These are phyloP conservation scores for Epichloe sylvatica DNA, from an alignment of 2,329 filamentous ascomycete species.

Conservation along the genomic window DNA sequence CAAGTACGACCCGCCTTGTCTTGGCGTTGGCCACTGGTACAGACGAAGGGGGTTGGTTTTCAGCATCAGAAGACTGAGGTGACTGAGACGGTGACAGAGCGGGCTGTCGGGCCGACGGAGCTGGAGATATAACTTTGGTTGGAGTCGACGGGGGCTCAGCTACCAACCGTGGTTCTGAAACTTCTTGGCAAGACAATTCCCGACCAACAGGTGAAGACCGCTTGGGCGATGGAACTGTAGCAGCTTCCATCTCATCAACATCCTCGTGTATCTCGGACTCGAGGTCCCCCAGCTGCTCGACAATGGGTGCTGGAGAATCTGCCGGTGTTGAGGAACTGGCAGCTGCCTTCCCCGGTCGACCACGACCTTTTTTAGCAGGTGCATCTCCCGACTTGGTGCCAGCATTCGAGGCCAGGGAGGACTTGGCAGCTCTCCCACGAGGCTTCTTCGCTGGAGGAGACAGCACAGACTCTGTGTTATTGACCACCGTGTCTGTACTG, in stretches of 20 bases:
- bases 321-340: not conserved
- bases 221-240: not conserved
- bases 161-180: slow-evolving; percentile 4
- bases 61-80: slow-evolving; percentile 64
- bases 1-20: slow-evolving; percentile 33
- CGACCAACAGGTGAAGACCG: not conserved
- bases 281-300: slow-evolving; percentile 6
- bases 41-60: slow-evolving; percentile 63
- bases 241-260: not conserved
- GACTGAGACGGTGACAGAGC: slow-evolving; percentile 50
- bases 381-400: slow-evolving; percentile 7
- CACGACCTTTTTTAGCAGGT: slow-evolving; percentile 17
- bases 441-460: slow-evolving; percentile 12
- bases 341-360: slow-evolving; percentile 15
- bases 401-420: slow-evolving; percentile 13
- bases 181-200: not conserved
- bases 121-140: slow-evolving; percentile 26
- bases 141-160: slow-evolving; percentile 31
- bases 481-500: slow-evolving; percentile 30
- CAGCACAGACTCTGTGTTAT: slow-evolving; percentile 16
- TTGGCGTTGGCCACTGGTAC: slow-evolving; percentile 35
- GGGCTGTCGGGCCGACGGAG: slow-evolving; percentile 37
- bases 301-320: not conserved
- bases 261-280: slow-evolving; percentile 5
- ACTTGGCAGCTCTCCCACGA: slow-evolving; percentile 11